Percentiles rank a stretch among this genome's conserved stretches.
These are phyloP conservation scores for Globisporangium perplexum DNA, from an alignment of 352 stramenopile species.

Conservation along the genomic window DNA sequence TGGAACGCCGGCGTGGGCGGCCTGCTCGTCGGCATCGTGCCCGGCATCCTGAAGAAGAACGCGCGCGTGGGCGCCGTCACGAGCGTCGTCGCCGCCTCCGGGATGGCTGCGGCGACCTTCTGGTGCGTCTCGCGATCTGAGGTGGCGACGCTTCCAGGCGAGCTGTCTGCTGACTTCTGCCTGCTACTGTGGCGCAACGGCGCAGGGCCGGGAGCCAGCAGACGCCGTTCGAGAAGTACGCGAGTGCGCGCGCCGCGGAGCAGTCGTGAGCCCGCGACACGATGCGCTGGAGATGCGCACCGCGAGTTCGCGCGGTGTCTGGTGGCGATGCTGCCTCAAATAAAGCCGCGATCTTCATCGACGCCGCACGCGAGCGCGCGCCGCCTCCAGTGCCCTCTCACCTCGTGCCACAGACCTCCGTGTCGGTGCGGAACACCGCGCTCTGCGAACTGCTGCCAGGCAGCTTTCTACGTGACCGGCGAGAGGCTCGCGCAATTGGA, in stretches of 20 bases:
- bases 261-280: conserved; percentile 30
- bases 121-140: conserved; percentile 34
- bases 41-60: conserved; percentile 73
- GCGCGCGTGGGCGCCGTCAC: conserved; percentile 49
- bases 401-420: neutral
- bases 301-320: neutral
- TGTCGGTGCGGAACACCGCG: neutral
- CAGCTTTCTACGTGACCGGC: conserved; percentile 20
- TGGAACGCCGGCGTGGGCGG: conserved; percentile 69
- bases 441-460: neutral
- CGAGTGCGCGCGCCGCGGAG: conserved; percentile 32
- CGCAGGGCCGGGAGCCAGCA: conserved; percentile 36
- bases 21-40: conserved; percentile 56
- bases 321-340: neutral
- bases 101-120: conserved; percentile 54
- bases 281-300: conserved; percentile 8
- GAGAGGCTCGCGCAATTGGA: conserved; percentile 72
- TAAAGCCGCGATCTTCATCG: neutral
- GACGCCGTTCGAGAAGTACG: conserved; percentile 69
- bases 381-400: neutral
- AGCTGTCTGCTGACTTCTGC: neutral
- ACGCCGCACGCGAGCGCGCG: neutral
- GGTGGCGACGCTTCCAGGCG: neutral
- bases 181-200: neutral
- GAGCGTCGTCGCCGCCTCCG: conserved; percentile 32